A percentile compares a stretch with the other conserved stretches of the same genome.
phyloP scores from a whole-genome alignment of 2,329 filamentous ascomycete genomes.

The Ophiosphaerella narmari region DNA sequence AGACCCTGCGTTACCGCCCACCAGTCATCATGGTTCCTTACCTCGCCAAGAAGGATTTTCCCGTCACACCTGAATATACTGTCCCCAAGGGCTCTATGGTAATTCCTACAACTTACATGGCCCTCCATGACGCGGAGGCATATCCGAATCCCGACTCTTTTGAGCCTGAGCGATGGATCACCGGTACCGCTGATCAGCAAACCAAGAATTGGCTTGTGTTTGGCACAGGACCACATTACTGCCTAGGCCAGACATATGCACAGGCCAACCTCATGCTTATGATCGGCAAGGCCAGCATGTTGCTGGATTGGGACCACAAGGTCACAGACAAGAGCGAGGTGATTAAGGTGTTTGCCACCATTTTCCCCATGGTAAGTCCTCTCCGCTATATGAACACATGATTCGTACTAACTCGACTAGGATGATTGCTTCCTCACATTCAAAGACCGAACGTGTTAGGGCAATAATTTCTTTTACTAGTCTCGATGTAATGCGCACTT shows the following conservation, averaged over 20 bases:
- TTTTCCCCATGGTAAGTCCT: slow-evolving; percentile 85
- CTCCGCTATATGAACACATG: not conserved
- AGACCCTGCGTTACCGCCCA: slow-evolving; percentile 76
- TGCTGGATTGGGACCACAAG: slow-evolving; percentile 88
- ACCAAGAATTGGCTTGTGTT: slow-evolving; percentile 98
- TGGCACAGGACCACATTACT: slow-evolving; percentile 94
- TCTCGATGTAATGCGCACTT: slow-evolving; percentile 24
- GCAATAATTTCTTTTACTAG: not conserved
- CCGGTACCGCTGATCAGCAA: slow-evolving; percentile 84
- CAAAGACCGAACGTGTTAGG: slow-evolving; percentile 44
- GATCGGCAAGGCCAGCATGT: slow-evolving; percentile 85
- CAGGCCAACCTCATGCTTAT: slow-evolving; percentile 86
- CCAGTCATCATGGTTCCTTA: slow-evolving; percentile 98
- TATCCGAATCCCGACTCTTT: slow-evolving; percentile 82
- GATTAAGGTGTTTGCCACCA: slow-evolving; percentile 97
- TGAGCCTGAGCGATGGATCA: slow-evolving; percentile 66
- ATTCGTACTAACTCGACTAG: slow-evolving; percentile 52
- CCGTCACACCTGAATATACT: slow-evolving; percentile 85
- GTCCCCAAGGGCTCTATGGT: slow-evolving; percentile 95
- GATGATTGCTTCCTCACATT: slow-evolving; percentile 85
- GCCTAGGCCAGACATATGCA: slow-evolving; percentile 90
- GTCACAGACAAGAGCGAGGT: slow-evolving; percentile 83
- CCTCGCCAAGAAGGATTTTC: slow-evolving; percentile 91
- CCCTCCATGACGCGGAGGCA: slow-evolving; percentile 88
- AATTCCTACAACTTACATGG: slow-evolving; percentile 86